These are phyloP conservation scores for Fulvia fulva DNA, from an alignment of 2,329 filamentous ascomycete species.

Conservation along the genomic window DNA sequence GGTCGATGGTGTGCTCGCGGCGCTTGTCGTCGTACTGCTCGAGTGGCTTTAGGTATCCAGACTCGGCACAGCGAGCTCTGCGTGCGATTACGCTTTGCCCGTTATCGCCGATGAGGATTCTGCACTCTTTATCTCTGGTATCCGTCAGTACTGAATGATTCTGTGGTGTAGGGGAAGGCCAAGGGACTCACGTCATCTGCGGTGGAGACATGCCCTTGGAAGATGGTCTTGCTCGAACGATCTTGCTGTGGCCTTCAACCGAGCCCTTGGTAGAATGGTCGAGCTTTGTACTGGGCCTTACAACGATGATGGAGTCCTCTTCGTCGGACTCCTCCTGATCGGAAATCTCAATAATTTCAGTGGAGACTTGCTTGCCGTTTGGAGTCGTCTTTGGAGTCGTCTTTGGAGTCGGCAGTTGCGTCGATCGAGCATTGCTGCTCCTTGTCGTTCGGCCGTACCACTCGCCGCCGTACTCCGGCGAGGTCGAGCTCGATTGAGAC, in stretches of 20 bases:
- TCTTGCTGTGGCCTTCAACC: not conserved
- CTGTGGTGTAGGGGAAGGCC: not conserved
- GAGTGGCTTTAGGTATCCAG: conserved; percentile 5
- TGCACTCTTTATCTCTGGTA: not conserved
- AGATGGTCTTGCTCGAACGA: not conserved
- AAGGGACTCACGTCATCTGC: not conserved
- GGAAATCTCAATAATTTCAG: not conserved
- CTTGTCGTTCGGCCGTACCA: not conserved
- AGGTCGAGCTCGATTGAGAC: not conserved
- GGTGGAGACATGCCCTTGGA: not conserved
- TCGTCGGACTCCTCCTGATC: not conserved
- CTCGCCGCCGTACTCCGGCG: not conserved
- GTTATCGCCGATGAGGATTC: conserved; percentile 1
- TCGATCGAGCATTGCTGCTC: not conserved
- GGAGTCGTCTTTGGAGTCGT: not conserved
- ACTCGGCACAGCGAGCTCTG: not conserved
- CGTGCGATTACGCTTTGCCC: not conserved
- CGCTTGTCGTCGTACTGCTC: not conserved
- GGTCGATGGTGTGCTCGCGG: conserved; percentile 6
- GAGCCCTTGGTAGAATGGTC: not conserved
- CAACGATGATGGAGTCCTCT: not conserved
- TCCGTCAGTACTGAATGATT: not conserved
- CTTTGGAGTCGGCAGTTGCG: not conserved
- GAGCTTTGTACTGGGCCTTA: no score
- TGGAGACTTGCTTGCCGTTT: no score